Evolutionary conservation across 2,329 filamentous ascomycete genomes (phyloP).

Genomic region (Dactylellina sp.): DNA sequence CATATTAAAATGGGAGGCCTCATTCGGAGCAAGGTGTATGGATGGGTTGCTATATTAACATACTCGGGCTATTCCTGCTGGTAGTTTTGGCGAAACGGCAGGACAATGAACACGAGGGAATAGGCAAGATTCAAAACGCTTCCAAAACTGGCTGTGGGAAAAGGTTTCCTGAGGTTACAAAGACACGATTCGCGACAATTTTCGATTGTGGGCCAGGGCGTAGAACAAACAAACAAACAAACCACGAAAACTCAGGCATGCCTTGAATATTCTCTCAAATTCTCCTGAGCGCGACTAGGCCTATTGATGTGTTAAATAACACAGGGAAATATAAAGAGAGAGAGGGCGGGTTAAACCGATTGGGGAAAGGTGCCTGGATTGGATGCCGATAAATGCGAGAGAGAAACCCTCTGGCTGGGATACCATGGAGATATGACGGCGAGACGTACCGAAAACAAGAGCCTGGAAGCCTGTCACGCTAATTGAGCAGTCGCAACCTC

Average conservation of each 20-base stretch:
- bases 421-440: conserved; percentile 42
- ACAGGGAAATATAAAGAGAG: conserved; percentile 1
- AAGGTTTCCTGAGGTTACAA: neutral
- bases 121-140: conserved; percentile 40
- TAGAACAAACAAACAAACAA: neutral
- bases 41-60: conserved; percentile 34
- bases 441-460: conserved; percentile 55
- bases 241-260: conserved; percentile 1
- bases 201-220: neutral
- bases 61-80: conserved; percentile 38
- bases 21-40: neutral
- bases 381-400: conserved; percentile 37
- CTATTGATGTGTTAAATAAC: conserved; percentile 13
- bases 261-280: neutral
- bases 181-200: conserved; percentile 1
- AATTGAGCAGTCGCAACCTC: neutral
- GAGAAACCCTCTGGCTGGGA: conserved; percentile 32
- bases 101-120: conserved; percentile 21
- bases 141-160: conserved; percentile 39
- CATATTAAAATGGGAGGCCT: conserved; percentile 12
- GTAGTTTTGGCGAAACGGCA: conserved; percentile 12
- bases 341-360: conserved; percentile 35
- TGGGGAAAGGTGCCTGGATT: conserved; percentile 33
- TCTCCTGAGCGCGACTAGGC: too few species aligned
- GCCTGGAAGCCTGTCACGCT: conserved; percentile 24